Percentiles rank a stretch among this genome's conserved stretches.
These are phyloP conservation scores for Ceratopteris richardii DNA, from an alignment of 75 land plant genomes.

Conservation along the genomic window DNA sequence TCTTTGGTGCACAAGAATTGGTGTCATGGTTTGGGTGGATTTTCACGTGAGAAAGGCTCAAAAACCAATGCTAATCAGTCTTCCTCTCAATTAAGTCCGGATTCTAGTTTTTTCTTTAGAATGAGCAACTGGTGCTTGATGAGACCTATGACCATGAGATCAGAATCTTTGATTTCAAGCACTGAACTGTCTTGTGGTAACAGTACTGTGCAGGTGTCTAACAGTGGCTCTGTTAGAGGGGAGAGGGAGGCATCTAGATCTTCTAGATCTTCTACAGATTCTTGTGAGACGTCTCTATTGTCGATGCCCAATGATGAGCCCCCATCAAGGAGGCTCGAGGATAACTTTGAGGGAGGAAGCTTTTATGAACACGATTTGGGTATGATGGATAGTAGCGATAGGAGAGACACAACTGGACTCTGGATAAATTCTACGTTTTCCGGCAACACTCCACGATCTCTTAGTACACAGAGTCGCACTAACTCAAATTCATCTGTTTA, in stretches of 20 bases:
- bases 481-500: not conserved
- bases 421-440: not conserved
- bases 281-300: not conserved
- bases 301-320: not conserved
- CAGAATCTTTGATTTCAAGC: not conserved
- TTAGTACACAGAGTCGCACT: not conserved
- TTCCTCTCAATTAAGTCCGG: not conserved
- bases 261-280: not conserved
- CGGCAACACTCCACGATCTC: not conserved
- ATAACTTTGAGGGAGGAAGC: no score
- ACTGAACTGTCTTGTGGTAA: not conserved
- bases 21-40: not conserved
- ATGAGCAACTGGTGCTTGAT: not conserved
- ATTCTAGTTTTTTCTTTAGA: not conserved
- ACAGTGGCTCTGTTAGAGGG: not conserved
- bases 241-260: not conserved
- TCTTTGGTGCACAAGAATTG: no score
- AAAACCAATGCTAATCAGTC: not conserved
- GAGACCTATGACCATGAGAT: not conserved
- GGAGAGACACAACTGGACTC: constrained; percentile 1
- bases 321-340: not conserved
- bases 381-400: not conserved
- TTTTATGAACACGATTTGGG: not conserved
- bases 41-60: not conserved
- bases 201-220: not conserved